Evolutionary conservation across 768 basidiomycete genomes (phyloP).

Genomic region (Auricularia auricula-judae): DNA sequence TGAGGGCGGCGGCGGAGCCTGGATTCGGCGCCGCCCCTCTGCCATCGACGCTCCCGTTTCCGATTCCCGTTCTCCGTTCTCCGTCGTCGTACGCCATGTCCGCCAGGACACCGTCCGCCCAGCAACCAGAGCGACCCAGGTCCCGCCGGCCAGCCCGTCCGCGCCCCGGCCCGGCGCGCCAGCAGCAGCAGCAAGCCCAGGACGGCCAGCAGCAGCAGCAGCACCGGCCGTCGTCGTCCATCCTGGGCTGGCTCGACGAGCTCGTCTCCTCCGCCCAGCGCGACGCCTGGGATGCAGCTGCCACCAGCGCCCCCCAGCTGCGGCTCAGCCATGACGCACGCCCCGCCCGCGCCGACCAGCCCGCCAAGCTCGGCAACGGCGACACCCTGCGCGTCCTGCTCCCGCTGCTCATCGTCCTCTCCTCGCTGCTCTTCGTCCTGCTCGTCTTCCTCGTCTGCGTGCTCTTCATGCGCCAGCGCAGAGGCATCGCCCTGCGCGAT

Average conservation of each 20-base stretch:
- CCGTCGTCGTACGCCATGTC: no score
- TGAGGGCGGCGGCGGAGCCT: no score
- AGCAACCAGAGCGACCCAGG: background rate
- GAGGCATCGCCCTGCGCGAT: slow-evolving; percentile 73
- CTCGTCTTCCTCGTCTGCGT: slow-evolving; percentile 86
- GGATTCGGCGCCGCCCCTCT: no score
- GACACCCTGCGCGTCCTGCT: slow-evolving; percentile 80
- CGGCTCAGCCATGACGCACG: background rate
- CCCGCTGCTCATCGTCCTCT: slow-evolving; percentile 86
- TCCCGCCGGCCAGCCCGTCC: background rate
- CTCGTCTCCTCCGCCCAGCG: background rate
- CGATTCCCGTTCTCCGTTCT: no score
- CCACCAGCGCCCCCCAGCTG: background rate
- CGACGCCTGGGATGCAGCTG: background rate
- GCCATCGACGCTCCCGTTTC: no score
- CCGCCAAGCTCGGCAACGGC: slow-evolving; percentile 17
- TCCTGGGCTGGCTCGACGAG: background rate
- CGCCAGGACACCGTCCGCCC: background rate
- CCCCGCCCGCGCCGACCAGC: slow-evolving; percentile 1
- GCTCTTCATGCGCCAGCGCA: slow-evolving; percentile 66
- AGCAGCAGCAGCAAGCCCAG: background rate
- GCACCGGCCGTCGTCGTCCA: background rate
- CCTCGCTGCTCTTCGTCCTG: slow-evolving; percentile 86
- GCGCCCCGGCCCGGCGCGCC: background rate
- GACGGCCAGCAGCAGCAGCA: background rate